Evolutionary conservation across 805 yeast species (phyloP), one percentile per base, ranked within the genome.

Genomic region (Tetrapisispora phaffii): DNA sequence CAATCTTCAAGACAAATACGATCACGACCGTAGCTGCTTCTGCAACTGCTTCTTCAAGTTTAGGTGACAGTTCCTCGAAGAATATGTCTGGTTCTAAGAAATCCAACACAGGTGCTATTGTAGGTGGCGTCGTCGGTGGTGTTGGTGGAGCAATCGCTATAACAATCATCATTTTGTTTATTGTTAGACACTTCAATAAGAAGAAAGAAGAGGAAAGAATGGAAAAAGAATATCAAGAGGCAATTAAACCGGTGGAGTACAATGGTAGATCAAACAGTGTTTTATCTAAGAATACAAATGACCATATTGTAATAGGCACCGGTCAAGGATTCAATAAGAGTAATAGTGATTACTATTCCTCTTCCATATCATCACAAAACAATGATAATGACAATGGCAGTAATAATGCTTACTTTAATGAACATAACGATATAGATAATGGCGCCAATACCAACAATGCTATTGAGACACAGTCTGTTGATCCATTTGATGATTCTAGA

Each of bases 401-500:
- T 21, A 34, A 40, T 19, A 17, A 39, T n/a, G 20, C 20, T 16
- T 9, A 19, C 19, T 17, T 12, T 15, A 17, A 34, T 19, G 24
- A 20, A 17, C 13, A 17, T 19, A 24, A 38, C 19, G 33, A 38
- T 7, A 13, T 5, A 17, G 17, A 29, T 31, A 22, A 29, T 19
- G 5, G 35, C 3, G 48, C 44, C 15, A 47, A 47, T 19, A 47
- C 45, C 4, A 24, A 24, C 26, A 47, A 44, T 39, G 19, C 33
- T n/a, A 37, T 41, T 35, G 41, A 39, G 33, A 32, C 29, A 9
- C 42, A 32, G 23, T 26, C 41, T 7, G 38, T 15, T 17, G 80
- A 82, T 56, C 88, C 88, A 44, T 80, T 82, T 55, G 77, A 76
- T 21, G 95, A 94, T 33, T 77, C 89, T 58, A 78, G 95, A 57